A percentile compares a stretch with the other conserved stretches of the same genome.
These are phyloP conservation scores for Penicillium occitanis DNA, from an alignment of 2,329 filamentous ascomycete species.

Conservation along the genomic window DNA sequence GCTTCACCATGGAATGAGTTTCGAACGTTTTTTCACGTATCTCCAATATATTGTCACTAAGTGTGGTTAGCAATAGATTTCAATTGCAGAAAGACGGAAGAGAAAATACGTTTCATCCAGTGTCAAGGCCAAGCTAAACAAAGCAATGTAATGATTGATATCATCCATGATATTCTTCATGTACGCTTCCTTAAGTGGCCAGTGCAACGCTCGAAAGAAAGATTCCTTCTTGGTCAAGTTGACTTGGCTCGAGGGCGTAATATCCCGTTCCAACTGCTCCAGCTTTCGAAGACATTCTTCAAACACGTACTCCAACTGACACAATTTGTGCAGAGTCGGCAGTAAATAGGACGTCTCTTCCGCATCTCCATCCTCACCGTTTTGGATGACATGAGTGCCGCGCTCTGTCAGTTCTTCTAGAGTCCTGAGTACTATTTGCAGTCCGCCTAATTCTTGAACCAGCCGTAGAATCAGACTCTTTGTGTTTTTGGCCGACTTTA, in stretches of 20 bases:
- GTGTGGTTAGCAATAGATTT: neutral
- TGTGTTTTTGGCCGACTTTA: constrained; percentile 16
- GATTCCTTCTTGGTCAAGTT: constrained; percentile 2
- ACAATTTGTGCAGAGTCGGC: constrained; percentile 14
- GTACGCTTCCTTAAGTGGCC: constrained; percentile 18
- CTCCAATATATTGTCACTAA: constrained; percentile 15
- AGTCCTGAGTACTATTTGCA: constrained; percentile 17
- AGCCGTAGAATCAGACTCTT: constrained; percentile 10
- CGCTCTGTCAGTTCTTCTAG: constrained; percentile 14
- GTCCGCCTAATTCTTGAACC: constrained; percentile 18
- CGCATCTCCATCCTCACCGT: neutral
- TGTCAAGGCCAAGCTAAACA: constrained; percentile 16
- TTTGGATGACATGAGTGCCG: neutral
- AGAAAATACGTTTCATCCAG: constrained; percentile 17
- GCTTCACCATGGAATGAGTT: constrained; percentile 11
- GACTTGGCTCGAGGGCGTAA: constrained; percentile 4
- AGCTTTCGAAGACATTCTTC: constrained; percentile 14
- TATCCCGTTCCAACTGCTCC: constrained; percentile 14
- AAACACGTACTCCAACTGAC: constrained; percentile 15
- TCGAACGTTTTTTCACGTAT: constrained; percentile 16
- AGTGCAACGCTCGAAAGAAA: constrained; percentile 9
- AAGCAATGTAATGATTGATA: constrained; percentile 13
- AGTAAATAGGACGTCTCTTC: constrained; percentile 5
- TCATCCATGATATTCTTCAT: constrained; percentile 16
- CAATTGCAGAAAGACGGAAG: neutral